Percentiles rank a stretch among this genome's conserved stretches.
phyloP scores from a whole-genome alignment of 257 asterid genomes.

The Gentiana macrophylla region DNA sequence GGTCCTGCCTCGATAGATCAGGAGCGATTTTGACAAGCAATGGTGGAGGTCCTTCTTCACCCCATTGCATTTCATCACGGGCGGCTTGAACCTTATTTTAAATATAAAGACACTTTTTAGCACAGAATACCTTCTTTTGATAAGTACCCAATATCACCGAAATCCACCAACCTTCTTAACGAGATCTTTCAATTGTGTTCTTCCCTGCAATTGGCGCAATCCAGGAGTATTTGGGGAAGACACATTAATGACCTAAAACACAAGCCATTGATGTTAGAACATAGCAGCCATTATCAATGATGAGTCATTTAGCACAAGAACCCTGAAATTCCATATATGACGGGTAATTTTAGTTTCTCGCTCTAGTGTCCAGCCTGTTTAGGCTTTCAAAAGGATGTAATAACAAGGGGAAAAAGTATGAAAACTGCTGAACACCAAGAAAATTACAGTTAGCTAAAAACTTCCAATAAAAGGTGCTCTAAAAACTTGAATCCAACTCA shows the following conservation, averaged over 20 bases:
- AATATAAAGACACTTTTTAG: neutral
- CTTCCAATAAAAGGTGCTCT: no score
- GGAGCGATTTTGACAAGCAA: slow-evolving; percentile 97
- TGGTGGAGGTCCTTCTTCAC: slow-evolving; percentile 98
- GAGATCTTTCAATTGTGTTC: slow-evolving; percentile 93
- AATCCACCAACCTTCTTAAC: slow-evolving; percentile 65
- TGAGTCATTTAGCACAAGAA: neutral
- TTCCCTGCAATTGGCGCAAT: slow-evolving; percentile 92
- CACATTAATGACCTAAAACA: slow-evolving; percentile 67
- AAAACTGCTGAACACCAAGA: no score
- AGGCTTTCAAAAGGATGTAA: no score
- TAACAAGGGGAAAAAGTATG: no score
- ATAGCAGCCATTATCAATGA: slow-evolving; percentile 2
- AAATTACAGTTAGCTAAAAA: no score
- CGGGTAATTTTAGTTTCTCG: neutral
- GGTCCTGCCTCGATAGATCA: slow-evolving; percentile 86
- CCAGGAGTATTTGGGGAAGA: slow-evolving; percentile 99
- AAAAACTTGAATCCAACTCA: no score
- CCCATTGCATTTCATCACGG: slow-evolving; percentile 99
- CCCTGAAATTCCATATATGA: neutral
- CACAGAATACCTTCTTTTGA: slow-evolving; percentile 2
- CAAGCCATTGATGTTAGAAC: slow-evolving; percentile 6
- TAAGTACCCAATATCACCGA: neutral
- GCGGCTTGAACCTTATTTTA: slow-evolving; percentile 79
- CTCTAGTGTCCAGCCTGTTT: no score